These are phyloP conservation scores for Aspergillus terreus DNA, from an alignment of 2,329 filamentous ascomycete genomes.

Conservation along the genomic window DNA sequence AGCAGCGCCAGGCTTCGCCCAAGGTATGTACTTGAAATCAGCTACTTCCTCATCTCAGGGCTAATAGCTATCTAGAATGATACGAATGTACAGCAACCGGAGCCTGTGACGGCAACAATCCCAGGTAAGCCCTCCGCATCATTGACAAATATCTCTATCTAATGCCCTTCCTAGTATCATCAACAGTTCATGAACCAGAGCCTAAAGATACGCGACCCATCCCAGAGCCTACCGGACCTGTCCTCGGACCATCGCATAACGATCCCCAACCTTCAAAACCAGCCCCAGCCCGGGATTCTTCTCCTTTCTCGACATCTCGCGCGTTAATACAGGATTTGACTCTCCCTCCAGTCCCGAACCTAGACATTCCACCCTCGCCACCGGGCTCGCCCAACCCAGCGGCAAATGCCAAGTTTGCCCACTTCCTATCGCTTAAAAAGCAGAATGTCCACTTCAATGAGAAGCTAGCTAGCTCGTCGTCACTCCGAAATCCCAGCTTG, in stretches of 20 bases:
- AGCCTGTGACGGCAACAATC: not conserved
- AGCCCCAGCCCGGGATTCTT: constrained; percentile 22
- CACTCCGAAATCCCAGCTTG: constrained; percentile 58
- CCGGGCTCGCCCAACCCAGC: constrained; percentile 42
- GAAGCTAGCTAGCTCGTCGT: constrained; percentile 54
- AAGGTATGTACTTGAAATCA: constrained; percentile 20
- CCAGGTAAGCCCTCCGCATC: not conserved
- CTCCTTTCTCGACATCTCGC: constrained; percentile 49
- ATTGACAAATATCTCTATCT: not conserved
- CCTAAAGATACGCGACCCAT: constrained; percentile 2
- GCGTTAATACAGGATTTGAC: constrained; percentile 56
- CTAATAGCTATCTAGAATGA: constrained; percentile 12
- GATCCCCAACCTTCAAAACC: constrained; percentile 15
- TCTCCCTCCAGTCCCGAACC: constrained; percentile 42
- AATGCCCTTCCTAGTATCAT: constrained; percentile 3
- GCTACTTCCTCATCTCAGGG: not conserved
- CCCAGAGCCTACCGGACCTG: constrained; percentile 23
- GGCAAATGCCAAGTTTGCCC: constrained; percentile 55
- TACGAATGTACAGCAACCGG: constrained; percentile 1
- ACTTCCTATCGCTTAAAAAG: constrained; percentile 60
- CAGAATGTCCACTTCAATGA: constrained; percentile 63
- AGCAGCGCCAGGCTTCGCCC: constrained; percentile 8
- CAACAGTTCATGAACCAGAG: not conserved
- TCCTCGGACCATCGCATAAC: constrained; percentile 35
- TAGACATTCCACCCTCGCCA: constrained; percentile 45